Evolutionary conservation across 352 stramenopile genomes (phyloP).

Genomic region (Phytophthora lateralis): DNA sequence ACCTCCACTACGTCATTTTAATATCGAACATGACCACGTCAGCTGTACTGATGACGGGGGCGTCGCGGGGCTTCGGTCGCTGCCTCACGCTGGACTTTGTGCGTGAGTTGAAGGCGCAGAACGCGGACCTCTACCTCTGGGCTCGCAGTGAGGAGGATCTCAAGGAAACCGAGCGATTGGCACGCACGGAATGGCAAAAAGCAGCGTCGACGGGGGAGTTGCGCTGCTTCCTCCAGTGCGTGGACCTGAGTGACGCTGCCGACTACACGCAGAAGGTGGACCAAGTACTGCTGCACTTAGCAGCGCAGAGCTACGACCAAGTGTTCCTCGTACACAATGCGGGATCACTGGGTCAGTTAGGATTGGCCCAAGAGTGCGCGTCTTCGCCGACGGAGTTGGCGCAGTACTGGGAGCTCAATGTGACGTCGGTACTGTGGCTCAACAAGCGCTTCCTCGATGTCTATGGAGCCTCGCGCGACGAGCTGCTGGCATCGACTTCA

Average conservation of each 20-base stretch:
- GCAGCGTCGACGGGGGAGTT: slow-evolving; percentile 15
- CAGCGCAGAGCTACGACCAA: slow-evolving; percentile 39
- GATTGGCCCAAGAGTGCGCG: slow-evolving; percentile 55
- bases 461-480: slow-evolving; percentile 51
- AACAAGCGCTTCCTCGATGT: slow-evolving; percentile 77
- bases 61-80: slow-evolving; percentile 83
- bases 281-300: slow-evolving; percentile 32
- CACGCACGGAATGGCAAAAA: slow-evolving; percentile 34
- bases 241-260: slow-evolving; percentile 50
- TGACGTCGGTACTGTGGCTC: slow-evolving; percentile 85
- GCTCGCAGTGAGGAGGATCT: slow-evolving; percentile 57
- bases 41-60: slow-evolving; percentile 80
- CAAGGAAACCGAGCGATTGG: slow-evolving; percentile 55
- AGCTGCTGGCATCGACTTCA: slow-evolving; percentile 23
- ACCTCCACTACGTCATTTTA: neutral
- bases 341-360: slow-evolving; percentile 73
- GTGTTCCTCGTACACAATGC: slow-evolving; percentile 87
- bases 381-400: slow-evolving; percentile 47
- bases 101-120: slow-evolving; percentile 30
- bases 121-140: slow-evolving; percentile 68
- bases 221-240: slow-evolving; percentile 38
- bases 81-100: slow-evolving; percentile 78
- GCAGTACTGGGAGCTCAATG: slow-evolving; percentile 81
- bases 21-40: neutral
- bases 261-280: slow-evolving; percentile 66